These are phyloP conservation scores for Cladosporium halotolerans DNA, from an alignment of 2,329 filamentous ascomycete species.

Conservation along the genomic window DNA sequence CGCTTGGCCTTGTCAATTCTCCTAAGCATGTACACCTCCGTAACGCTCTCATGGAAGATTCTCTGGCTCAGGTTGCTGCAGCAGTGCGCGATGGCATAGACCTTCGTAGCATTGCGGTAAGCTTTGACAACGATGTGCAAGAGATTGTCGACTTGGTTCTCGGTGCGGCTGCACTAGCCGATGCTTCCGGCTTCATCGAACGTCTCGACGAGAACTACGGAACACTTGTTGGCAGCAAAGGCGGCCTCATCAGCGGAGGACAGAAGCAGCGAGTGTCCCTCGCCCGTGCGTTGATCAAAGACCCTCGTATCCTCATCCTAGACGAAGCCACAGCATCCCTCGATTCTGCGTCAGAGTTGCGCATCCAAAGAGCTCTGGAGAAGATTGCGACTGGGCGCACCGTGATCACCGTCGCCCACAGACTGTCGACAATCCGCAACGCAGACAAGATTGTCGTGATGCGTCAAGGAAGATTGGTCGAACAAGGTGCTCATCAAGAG, in stretches of 20 bases:
- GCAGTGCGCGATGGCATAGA: constrained; percentile 31
- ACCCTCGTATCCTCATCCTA: constrained; percentile 35
- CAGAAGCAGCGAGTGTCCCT: constrained; percentile 40
- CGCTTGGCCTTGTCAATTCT: constrained; percentile 31
- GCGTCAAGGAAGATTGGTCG: constrained; percentile 32
- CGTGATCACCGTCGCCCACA: constrained; percentile 38
- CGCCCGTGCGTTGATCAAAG: constrained; percentile 36
- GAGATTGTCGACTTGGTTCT: constrained; percentile 31
- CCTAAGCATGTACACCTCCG: constrained; percentile 7
- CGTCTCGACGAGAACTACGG: constrained; percentile 45
- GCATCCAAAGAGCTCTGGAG: constrained; percentile 35
- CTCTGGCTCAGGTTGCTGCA: constrained; percentile 23
- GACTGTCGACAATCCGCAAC: constrained; percentile 35
- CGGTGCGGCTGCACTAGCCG: constrained; percentile 16
- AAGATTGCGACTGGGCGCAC: constrained; percentile 30
- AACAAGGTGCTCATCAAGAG: constrained; percentile 33
- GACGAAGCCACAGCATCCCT: constrained; percentile 39
- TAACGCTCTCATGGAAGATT: background rate
- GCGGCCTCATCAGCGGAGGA: constrained; percentile 31
- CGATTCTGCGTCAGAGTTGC: constrained; percentile 22
- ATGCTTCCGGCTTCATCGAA: constrained; percentile 44
- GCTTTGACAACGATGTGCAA: constrained; percentile 26
- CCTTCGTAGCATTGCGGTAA: constrained; percentile 30
- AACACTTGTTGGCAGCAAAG: constrained; percentile 41
- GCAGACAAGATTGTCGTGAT: constrained; percentile 40